Conservation (phyloP, 345 rosid species). For the Excoecaria agallocha region DNA sequence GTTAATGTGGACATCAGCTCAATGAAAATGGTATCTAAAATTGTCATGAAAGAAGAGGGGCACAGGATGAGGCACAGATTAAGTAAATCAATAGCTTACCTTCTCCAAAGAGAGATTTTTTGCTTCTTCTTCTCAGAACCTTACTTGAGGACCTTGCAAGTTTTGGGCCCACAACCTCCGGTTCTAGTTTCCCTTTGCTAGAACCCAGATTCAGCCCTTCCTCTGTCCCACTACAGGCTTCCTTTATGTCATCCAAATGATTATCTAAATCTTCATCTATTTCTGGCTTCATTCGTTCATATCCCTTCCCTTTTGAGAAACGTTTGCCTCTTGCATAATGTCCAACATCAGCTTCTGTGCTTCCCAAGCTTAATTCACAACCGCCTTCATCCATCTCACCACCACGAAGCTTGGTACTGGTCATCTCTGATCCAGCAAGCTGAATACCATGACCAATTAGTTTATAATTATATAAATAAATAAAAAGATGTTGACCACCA, state of each 20-base stretch:
- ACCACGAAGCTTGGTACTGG: conserved; percentile 56
- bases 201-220: conserved; percentile 52
- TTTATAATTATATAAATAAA: conserved; percentile 9
- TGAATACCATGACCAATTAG: conserved; percentile 35
- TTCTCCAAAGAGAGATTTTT: conserved; percentile 61
- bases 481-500: conserved; percentile 11
- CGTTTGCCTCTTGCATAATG: conserved; percentile 39
- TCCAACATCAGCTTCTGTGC: conserved; percentile 65
- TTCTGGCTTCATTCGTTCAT: conserved; percentile 43
- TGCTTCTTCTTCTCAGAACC: conserved; percentile 27
- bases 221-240: conserved; percentile 83
- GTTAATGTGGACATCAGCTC: not conserved
- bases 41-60: not conserved
- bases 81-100: conserved; percentile 32
- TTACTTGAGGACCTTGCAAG: conserved; percentile 30
- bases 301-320: conserved; percentile 46
- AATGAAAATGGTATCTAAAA: not conserved
- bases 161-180: conserved; percentile 29
- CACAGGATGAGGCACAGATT: not conserved
- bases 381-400: conserved; percentile 60
- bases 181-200: conserved; percentile 46
- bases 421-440: conserved; percentile 63
- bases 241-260: conserved; percentile 66
- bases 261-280: conserved; percentile 43
- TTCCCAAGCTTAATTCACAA: conserved; percentile 72